A percentile compares a stretch with the other conserved stretches of the same genome.
phyloP scores from a whole-genome alignment of 2,329 filamentous ascomycete species.

The Aspergillus amoenus region DNA sequence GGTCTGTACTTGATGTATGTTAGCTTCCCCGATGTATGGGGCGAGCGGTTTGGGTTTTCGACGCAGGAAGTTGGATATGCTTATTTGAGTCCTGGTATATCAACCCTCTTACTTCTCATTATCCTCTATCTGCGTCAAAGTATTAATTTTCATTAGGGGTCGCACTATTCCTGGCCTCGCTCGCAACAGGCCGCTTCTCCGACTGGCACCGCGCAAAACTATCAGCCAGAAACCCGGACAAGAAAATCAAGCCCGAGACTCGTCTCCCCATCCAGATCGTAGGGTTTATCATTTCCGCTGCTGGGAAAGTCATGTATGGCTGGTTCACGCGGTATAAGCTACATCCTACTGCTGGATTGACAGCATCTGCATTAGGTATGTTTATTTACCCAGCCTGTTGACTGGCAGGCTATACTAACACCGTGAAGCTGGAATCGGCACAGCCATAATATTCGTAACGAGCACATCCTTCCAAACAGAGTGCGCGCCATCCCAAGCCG shows the following conservation, averaged over 20 bases:
- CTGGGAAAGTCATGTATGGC: slow-evolving; percentile 43
- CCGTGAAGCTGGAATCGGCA: slow-evolving; percentile 33
- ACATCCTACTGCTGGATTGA: slow-evolving; percentile 30
- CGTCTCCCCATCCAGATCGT: slow-evolving; percentile 42
- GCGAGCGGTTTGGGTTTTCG: neutral
- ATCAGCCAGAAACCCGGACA: slow-evolving; percentile 19
- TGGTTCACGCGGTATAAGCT: slow-evolving; percentile 36
- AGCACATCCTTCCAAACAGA: slow-evolving; percentile 45
- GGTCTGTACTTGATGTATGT: neutral
- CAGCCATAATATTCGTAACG: slow-evolving; percentile 45
- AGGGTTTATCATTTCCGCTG: slow-evolving; percentile 40
- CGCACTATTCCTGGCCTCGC: slow-evolving; percentile 35
- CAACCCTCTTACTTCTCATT: too few species aligned
- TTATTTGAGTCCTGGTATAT: neutral
- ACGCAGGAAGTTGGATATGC: neutral
- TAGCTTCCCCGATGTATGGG: neutral
- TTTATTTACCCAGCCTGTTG: neutral
- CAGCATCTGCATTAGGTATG: slow-evolving; percentile 20
- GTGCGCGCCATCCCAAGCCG: slow-evolving; percentile 40
- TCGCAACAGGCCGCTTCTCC: slow-evolving; percentile 40
- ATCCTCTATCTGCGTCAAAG: neutral
- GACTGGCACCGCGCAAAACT: slow-evolving; percentile 35
- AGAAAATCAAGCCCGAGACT: slow-evolving; percentile 37
- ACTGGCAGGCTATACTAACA: neutral
- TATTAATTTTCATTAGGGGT: slow-evolving; percentile 20